phyloP scores from a whole-genome alignment of 352 stramenopile species.

The Phytopythium oedochilum region DNA sequence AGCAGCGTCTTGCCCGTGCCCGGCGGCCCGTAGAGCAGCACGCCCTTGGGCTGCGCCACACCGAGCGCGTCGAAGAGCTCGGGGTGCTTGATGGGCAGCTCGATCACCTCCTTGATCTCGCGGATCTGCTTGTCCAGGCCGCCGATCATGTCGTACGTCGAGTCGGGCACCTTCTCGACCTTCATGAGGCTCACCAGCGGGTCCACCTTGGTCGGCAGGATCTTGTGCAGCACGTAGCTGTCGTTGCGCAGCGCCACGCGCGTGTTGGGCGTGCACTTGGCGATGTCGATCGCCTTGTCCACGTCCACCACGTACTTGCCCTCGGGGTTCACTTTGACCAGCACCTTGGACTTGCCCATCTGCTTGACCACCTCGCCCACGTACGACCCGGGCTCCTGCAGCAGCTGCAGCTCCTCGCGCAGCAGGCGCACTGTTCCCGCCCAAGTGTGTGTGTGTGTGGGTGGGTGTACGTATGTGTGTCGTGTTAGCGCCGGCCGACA shows the following conservation, averaged over 20 bases:
- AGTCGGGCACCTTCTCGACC: constrained; percentile 99
- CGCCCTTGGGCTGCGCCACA: constrained; percentile 97
- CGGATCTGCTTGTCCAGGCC: constrained; percentile 99
- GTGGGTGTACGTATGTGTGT: too few relatives aligned
- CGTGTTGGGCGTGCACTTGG: constrained; percentile 98
- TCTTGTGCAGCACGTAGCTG: constrained; percentile 99
- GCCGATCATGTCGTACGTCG: constrained; percentile 99
- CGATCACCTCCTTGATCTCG: constrained; percentile 99
- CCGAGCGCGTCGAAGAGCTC: constrained; percentile 99
- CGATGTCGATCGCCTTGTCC: constrained; percentile 95
- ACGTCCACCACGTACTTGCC: constrained; percentile 99
- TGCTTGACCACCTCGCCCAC: constrained; percentile 99
- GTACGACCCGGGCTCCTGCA: constrained; percentile 98
- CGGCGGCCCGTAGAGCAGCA: constrained; percentile 95
- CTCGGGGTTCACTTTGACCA: constrained; percentile 99
- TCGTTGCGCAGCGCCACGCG: constrained; percentile 98
- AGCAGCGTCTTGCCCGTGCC: constrained; percentile 99
- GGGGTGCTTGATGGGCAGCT: constrained; percentile 99
- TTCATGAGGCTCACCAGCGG: constrained; percentile 93
- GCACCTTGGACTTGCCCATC: constrained; percentile 99
- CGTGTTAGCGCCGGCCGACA: too few relatives aligned
- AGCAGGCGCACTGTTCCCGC: constrained; percentile 97
- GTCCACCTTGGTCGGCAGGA: constrained; percentile 98
- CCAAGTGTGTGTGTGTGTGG: too few relatives aligned
- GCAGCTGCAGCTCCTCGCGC: constrained; percentile 97